Conservation (phyloP, 2,329 filamentous ascomycete species). For the Venturia asperata region DNA sequence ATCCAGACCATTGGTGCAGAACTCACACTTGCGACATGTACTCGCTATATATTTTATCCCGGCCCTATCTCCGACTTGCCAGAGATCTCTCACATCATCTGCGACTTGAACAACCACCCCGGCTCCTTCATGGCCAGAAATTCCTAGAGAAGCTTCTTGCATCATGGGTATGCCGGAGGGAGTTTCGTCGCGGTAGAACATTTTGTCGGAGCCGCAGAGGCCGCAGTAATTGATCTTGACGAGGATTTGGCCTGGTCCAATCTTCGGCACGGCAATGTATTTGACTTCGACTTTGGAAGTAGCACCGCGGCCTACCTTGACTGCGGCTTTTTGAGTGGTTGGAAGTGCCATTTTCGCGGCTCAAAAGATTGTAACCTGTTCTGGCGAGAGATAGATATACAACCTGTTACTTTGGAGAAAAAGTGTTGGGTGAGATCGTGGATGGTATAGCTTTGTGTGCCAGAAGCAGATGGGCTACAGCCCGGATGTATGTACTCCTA, state of each 20-base stretch:
- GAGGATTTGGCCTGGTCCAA: slow-evolving; percentile 82
- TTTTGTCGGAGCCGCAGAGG: slow-evolving; percentile 82
- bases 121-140: slow-evolving; percentile 73
- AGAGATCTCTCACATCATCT: slow-evolving; percentile 58
- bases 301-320: slow-evolving; percentile 73
- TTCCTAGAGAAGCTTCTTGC: slow-evolving; percentile 27
- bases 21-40: slow-evolving; percentile 73
- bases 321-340: slow-evolving; percentile 75
- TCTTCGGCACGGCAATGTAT: slow-evolving; percentile 72
- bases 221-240: slow-evolving; percentile 86
- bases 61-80: slow-evolving; percentile 70
- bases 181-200: slow-evolving; percentile 84
- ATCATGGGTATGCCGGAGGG: slow-evolving; percentile 65
- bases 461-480: not conserved
- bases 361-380: not conserved
- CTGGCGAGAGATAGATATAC: not conserved
- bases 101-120: slow-evolving; percentile 77
- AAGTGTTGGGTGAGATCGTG: not conserved
- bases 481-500: not conserved
- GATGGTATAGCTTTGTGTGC: not conserved
- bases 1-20: slow-evolving; percentile 49
- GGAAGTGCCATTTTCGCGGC: slow-evolving; percentile 5
- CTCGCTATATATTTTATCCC: slow-evolving; percentile 86
- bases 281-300: slow-evolving; percentile 55
- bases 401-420: too few species aligned